Conservation (phyloP, 148 eudicot genomes). For the Chenopodium berlandieri region DNA sequence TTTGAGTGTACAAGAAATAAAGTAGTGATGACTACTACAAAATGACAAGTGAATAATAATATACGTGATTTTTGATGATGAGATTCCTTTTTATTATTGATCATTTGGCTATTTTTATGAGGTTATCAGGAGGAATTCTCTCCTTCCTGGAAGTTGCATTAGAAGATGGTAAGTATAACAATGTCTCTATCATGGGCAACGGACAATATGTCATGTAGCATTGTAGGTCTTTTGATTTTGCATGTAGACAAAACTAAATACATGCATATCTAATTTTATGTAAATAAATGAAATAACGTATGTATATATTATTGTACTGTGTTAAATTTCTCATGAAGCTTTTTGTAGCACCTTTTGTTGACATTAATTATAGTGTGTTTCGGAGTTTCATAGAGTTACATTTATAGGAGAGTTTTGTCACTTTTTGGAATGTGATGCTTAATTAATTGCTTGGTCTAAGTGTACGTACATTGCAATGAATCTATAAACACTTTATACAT, state of each 20-base stretch:
- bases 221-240: neutral
- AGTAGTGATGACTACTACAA: constrained; percentile 2
- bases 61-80: neutral
- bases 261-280: neutral
- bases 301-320: neutral
- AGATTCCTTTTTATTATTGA: neutral
- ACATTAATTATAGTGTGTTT: neutral
- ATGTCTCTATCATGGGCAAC: neutral
- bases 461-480: no score
- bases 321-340: neutral
- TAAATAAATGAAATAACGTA: neutral
- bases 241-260: neutral
- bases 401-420: no score
- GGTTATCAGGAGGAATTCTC: constrained; percentile 14
- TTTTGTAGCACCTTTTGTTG: neutral
- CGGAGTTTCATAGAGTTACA: neutral
- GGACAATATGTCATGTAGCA: neutral
- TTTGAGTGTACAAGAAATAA: neutral
- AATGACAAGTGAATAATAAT: neutral
- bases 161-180: neutral
- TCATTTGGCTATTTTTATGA: constrained; percentile 6
- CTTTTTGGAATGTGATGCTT: no score
- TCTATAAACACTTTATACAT: no score
- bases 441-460: no score
- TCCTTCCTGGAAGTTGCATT: constrained; percentile 35